phyloP scores from a whole-genome alignment of 2,329 filamentous ascomycete species.

The Colletotrichum sp. region DNA sequence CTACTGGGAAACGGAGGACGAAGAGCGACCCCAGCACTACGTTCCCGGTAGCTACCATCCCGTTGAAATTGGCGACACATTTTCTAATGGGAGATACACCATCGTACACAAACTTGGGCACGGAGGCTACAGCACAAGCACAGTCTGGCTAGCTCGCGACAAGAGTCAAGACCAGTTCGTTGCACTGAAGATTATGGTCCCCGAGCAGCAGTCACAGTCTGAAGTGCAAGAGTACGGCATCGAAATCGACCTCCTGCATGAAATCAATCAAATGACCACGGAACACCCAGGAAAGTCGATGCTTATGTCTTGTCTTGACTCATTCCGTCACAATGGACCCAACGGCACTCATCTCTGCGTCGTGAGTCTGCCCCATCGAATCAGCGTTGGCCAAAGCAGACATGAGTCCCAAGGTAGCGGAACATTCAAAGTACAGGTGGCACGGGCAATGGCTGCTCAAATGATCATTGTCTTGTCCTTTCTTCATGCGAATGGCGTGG shows the following conservation, averaged over 20 bases:
- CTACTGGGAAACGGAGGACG: neutral
- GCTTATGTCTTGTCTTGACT: neutral
- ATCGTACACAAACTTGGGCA: neutral
- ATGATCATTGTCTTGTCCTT: accelerated
- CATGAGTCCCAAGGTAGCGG: accelerated
- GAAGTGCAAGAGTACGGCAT: neutral
- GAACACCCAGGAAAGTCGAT: accelerated
- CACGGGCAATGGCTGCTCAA: neutral
- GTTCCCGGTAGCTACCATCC: neutral
- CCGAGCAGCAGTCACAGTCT: neutral
- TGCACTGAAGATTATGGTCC: neutral
- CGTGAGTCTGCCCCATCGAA: neutral
- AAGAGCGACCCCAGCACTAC: neutral
- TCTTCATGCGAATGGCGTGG: neutral
- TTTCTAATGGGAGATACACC: neutral
- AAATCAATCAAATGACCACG: neutral
- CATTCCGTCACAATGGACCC: neutral
- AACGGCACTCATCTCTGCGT: neutral
- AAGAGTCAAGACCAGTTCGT: accelerated
- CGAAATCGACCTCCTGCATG: neutral
- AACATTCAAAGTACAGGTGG: accelerated
- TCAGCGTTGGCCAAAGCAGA: neutral
- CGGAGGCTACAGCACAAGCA: neutral
- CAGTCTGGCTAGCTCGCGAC: neutral
- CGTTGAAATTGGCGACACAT: neutral